Base-by-base conservation (phyloP, 2,329 filamentous ascomycete genomes). In the Microcyclospora pomicola region DNA sequence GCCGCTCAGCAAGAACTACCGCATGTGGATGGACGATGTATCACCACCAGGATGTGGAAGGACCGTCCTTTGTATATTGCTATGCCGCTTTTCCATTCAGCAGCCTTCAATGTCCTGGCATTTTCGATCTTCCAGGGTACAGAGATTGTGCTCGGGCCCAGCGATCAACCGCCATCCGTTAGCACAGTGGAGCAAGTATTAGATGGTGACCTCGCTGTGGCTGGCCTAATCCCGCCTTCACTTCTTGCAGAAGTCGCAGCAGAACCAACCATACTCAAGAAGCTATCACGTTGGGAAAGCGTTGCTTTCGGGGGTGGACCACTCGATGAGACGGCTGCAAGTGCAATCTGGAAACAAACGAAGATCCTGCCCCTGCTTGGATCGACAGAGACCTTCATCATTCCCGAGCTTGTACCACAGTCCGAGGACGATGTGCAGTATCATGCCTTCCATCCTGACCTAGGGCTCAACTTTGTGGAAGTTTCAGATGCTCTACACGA, bases 41-140 rank as follows among this genome's bases (percentile, higher is more conserved):
- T 42, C 12, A 37, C 34, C 3, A 30, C 37, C 6, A 27, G 15
- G 9, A 31, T 33, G 27, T 46, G 43, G 43, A 31, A 27, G 5
- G 24, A 40, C 12, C 39, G 27, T 6, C 10, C 9, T 3, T 19
- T 46, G 5, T 44, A 42, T 34, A 36, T 35, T 5, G 42, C 39
- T 12, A 14, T 46, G 14, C 44, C 44, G 9, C 39, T 36, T 1
- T 46, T 46, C 27, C 44, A 44, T 33, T 34, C 42, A 3, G 44
- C 42, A 31, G 44, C 37, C n/a, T 35, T 36, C 27, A 42, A 44
- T 34, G 38, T 46, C 30, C 40, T 44, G 24, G n/a, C 13, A 19
- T 44, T 34, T 27, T 44, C 44, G 5, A 31, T 42, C 2, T 44
- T 44, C 31, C 44, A 44, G n/a, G 15, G 6, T 2, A 44, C 44